A percentile compares a stretch with the other conserved stretches of the same genome.
Conservation (phyloP, 371 early-diverging fungal species). For the Rhizomucor pusillus region DNA sequence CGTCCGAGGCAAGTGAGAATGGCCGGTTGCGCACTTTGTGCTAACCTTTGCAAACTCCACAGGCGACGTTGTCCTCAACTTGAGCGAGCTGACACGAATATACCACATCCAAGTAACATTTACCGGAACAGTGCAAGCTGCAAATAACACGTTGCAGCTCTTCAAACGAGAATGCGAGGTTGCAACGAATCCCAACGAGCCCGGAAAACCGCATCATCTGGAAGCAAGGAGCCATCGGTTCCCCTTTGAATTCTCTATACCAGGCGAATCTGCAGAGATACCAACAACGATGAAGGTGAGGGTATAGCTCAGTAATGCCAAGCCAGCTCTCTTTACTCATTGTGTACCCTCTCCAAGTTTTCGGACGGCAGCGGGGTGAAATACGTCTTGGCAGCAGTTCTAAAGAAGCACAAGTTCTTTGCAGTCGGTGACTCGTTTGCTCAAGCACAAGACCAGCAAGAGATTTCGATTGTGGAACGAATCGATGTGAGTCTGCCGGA, state of each 20-base stretch:
- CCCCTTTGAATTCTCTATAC: constrained; percentile 40
- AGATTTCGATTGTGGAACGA: constrained; percentile 33
- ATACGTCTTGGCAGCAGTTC: constrained; percentile 29
- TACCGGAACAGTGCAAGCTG: constrained; percentile 28
- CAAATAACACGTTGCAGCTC: constrained; percentile 16
- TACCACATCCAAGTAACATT: constrained; percentile 33
- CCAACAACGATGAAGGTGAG: constrained; percentile 43
- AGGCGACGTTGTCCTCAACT: constrained; percentile 41
- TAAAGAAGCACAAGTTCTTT: constrained; percentile 19
- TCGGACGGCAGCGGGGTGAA: constrained; percentile 22
- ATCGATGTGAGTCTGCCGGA: constrained; percentile 34
- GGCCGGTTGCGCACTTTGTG: not conserved
- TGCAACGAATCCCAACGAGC: constrained; percentile 27
- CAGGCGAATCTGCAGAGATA: constrained; percentile 19
- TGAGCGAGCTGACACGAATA: constrained; percentile 36
- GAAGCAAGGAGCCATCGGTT: constrained; percentile 41
- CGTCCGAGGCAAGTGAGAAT: constrained; percentile 28
- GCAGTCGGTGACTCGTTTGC: constrained; percentile 16
- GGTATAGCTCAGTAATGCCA: not conserved
- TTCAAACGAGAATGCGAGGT: constrained; percentile 21
- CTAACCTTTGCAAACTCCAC: not conserved
- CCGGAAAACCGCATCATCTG: constrained; percentile 26
- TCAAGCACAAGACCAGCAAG: constrained; percentile 12
- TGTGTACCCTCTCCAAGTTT: constrained; percentile 17
- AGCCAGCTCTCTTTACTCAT: constrained; percentile 1